Percentiles rank a stretch among this genome's conserved stretches.
These are phyloP conservation scores for Geotrichum macrosporum DNA, from an alignment of 1,139 yeast genomes.

Conservation along the genomic window DNA sequence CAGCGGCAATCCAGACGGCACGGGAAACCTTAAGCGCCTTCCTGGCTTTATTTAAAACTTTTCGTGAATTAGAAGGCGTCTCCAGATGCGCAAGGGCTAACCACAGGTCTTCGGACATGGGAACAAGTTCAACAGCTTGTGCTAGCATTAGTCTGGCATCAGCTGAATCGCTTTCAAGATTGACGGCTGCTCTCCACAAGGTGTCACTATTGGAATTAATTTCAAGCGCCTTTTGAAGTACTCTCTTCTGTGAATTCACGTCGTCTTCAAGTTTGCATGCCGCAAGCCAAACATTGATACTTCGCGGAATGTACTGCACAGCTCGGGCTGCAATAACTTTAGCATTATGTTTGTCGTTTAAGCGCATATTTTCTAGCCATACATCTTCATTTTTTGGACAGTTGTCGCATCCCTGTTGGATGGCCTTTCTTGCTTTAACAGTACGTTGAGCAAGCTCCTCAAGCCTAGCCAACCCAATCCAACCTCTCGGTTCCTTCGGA, in stretches of 20 bases:
- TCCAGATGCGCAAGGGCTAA: conserved; percentile 45
- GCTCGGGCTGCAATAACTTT: conserved; percentile 65
- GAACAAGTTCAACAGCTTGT: conserved; percentile 70
- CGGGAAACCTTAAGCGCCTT: conserved; percentile 49
- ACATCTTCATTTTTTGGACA: conserved; percentile 67
- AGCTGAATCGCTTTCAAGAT: conserved; percentile 43
- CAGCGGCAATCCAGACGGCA: conserved; percentile 67
- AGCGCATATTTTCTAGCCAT: conserved; percentile 76
- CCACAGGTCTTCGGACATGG: conserved; percentile 67
- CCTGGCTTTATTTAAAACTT: conserved; percentile 53
- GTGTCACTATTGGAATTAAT: conserved; percentile 59
- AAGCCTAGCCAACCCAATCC: conserved; percentile 83
- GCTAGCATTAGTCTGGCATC: conserved; percentile 53
- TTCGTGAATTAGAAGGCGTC: conserved; percentile 49
- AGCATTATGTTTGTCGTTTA: conserved; percentile 50
- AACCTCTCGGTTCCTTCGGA: conserved; percentile 70
- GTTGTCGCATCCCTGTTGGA: conserved; percentile 65
- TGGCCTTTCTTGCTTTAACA: conserved; percentile 54
- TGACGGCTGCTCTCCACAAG: conserved; percentile 57
- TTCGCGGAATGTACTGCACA: conserved; percentile 50
- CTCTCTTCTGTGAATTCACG: conserved; percentile 46
- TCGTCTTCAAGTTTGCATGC: conserved; percentile 67
- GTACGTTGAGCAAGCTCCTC: conserved; percentile 64
- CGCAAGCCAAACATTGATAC: conserved; percentile 65
- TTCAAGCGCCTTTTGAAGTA: conserved; percentile 70